phyloP scores from a whole-genome alignment of 306 rosid genomes.

The Dryas drummondii region DNA sequence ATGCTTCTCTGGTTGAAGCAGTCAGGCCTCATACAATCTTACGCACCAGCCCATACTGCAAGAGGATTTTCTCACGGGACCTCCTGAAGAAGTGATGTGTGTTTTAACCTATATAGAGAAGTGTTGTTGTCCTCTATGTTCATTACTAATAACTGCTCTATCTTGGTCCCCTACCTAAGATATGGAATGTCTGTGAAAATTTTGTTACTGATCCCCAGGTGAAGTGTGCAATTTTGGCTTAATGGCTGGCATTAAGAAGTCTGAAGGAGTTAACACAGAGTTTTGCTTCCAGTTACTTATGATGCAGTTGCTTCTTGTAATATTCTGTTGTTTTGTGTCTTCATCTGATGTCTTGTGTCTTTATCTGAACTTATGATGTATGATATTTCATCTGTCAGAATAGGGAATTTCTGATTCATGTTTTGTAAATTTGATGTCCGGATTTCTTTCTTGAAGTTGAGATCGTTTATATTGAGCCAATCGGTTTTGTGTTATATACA shows the following conservation, averaged over 20 bases:
- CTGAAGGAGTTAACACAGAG: not conserved
- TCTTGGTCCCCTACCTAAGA: not conserved
- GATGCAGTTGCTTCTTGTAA: constrained; percentile 1
- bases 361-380: constrained; percentile 20
- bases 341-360: not conserved
- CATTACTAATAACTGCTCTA: constrained; percentile 3
- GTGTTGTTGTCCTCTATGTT: constrained; percentile 38
- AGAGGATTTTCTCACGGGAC: constrained; percentile 55
- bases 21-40: constrained; percentile 40
- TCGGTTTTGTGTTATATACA: not conserved
- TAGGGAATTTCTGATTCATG: constrained; percentile 2
- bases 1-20: constrained; percentile 49
- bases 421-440: constrained; percentile 6
- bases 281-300: constrained; percentile 3
- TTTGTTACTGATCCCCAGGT: not conserved
- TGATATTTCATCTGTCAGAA: constrained; percentile 9
- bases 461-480: not conserved
- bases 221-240: constrained; percentile 11
- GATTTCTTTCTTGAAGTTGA: not conserved
- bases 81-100: constrained; percentile 48
- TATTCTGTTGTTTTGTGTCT: constrained; percentile 26
- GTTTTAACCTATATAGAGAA: not conserved
- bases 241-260: constrained; percentile 4
- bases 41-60: constrained; percentile 69
- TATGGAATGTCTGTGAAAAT: not conserved